Conservation (phyloP, 192 early-diverging fungal genomes). For the Coemansia sp. region DNA sequence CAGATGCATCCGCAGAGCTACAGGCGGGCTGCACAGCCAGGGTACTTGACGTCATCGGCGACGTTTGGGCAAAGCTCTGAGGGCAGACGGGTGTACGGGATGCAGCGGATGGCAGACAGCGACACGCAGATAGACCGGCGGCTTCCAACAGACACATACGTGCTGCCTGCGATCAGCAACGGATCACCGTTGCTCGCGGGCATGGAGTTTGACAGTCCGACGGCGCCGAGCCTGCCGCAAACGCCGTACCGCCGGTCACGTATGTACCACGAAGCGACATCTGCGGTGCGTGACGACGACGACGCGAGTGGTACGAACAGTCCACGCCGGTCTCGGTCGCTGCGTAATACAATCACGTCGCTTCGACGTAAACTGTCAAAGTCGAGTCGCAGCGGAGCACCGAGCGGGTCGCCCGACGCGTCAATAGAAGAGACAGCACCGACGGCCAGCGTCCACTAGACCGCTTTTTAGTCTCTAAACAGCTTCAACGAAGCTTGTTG, state of each 20-base stretch:
- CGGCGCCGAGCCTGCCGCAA: background rate
- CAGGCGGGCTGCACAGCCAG: background rate
- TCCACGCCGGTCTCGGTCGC: constrained; percentile 44
- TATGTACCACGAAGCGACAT: background rate
- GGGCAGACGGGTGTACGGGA: constrained; percentile 13
- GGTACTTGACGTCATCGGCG: constrained; percentile 1
- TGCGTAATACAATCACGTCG: constrained; percentile 52
- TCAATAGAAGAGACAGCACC: constrained; percentile 23
- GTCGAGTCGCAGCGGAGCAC: constrained; percentile 32
- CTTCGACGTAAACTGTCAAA: constrained; percentile 43
- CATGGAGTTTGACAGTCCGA: constrained; percentile 29
- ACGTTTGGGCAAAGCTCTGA: background rate
- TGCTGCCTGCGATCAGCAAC: constrained; percentile 35
- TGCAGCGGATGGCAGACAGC: constrained; percentile 35
- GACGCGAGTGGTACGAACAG: constrained; percentile 20
- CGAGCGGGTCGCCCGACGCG: constrained; percentile 21
- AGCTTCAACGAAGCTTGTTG: too few relatives aligned
- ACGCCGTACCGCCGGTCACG: constrained; percentile 4
- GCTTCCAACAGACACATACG: constrained; percentile 9
- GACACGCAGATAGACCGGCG: constrained; percentile 24
- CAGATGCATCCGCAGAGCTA: constrained; percentile 26
- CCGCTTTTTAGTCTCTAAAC: too few relatives aligned
- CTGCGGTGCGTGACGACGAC: background rate
- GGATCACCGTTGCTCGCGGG: constrained; percentile 37
- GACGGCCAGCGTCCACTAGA: constrained; percentile 17